Evolutionary conservation across 257 asterid genomes (phyloP).

Genomic region (Orobanche coerulescens): DNA sequence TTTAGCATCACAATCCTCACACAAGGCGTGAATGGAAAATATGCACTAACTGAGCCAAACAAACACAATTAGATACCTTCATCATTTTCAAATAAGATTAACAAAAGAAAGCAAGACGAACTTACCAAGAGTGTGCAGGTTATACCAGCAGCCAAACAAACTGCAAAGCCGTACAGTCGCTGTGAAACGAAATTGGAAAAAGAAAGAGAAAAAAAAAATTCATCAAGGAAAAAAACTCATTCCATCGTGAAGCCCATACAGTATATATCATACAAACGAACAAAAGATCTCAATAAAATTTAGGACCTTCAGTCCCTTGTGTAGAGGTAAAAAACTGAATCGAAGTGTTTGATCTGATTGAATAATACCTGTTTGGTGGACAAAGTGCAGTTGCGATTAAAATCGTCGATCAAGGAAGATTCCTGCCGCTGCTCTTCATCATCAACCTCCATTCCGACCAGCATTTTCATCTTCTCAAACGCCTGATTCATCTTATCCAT

Average conservation of each 20-base stretch:
- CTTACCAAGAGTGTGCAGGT: constrained; percentile 87
- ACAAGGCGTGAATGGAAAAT: constrained; percentile 8
- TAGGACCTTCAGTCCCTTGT: not conserved
- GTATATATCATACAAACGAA: constrained; percentile 7
- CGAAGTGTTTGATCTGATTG: not conserved
- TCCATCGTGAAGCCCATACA: constrained; percentile 1
- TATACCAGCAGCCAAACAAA: constrained; percentile 83
- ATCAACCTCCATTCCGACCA: constrained; percentile 90
- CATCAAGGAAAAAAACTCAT: constrained; percentile 8
- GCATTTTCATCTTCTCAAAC: constrained; percentile 90
- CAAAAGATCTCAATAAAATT: constrained; percentile 6
- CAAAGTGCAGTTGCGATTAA: constrained; percentile 81
- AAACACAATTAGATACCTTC: constrained; percentile 1
- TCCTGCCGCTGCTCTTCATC: constrained; percentile 62
- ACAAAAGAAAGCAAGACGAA: not conserved
- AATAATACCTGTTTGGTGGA: constrained; percentile 81
- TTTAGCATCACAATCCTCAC: constrained; percentile 12
- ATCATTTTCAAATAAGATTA: not conserved
- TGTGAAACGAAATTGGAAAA: constrained; percentile 28
- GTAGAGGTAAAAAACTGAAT: not conserved
- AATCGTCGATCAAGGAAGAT: constrained; percentile 69
- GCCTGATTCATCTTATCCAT: constrained; percentile 93
- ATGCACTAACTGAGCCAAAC: not conserved
- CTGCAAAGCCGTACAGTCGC: constrained; percentile 86
- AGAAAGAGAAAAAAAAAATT: not conserved